phyloP scores from a whole-genome alignment of 768 basidiomycete genomes.

The Candolleomyces eurysporus region DNA sequence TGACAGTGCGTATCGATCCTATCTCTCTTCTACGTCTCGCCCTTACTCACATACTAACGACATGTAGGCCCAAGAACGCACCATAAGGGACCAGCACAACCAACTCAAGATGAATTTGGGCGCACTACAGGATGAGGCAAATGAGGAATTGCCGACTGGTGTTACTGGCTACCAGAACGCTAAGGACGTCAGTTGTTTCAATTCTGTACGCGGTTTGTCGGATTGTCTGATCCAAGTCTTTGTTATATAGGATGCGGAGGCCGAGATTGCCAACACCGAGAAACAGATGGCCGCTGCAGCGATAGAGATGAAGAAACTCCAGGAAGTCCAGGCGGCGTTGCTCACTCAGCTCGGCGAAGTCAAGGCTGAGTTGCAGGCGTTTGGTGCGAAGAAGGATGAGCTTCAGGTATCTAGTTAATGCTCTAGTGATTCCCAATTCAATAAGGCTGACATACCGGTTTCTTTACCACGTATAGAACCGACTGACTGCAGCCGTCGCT shows the following conservation, averaged over 20 bases:
- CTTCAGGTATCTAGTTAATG: conserved; percentile 30
- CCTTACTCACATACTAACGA: too few relatives aligned
- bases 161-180: conserved; percentile 55
- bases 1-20: conserved; percentile 9
- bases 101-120: conserved; percentile 29
- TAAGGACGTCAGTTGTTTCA: conserved; percentile 42
- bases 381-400: conserved; percentile 39
- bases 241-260: conserved; percentile 47
- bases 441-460: background rate
- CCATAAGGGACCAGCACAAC: background rate
- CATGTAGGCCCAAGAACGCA: background rate
- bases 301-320: conserved; percentile 44
- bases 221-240: background rate
- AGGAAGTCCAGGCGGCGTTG: conserved; percentile 42
- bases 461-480: background rate
- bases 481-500: conserved; percentile 44
- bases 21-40: background rate
- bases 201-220: background rate
- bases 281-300: conserved; percentile 49
- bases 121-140: conserved; percentile 55
- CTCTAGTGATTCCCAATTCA: background rate
- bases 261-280: conserved; percentile 45
- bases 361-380: conserved; percentile 49
- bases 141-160: conserved; percentile 66
- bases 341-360: conserved; percentile 44